Evolutionary conservation across 2,329 filamentous ascomycete genomes (phyloP).

Genomic region (Chaetothyriales sp.): DNA sequence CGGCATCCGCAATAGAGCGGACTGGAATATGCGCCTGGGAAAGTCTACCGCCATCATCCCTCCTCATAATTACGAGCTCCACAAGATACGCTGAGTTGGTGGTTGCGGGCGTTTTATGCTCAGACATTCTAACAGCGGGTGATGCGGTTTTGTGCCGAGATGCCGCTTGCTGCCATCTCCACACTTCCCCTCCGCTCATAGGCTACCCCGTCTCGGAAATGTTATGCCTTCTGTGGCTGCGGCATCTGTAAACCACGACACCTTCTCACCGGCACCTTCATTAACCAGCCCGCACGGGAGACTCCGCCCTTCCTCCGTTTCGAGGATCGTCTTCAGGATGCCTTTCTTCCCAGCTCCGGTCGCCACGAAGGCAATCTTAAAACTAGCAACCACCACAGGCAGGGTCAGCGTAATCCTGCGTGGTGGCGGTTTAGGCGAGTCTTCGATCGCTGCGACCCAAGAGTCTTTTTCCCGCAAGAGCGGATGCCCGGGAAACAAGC

Average conservation of each 20-base stretch:
- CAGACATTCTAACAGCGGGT: too few relatives aligned
- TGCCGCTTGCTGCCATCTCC: background rate
- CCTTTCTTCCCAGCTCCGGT: conserved; percentile 83
- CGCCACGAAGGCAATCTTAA: conserved; percentile 80
- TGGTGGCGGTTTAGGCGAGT: conserved; percentile 88
- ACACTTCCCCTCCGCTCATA: conserved; percentile 26
- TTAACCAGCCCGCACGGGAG: conserved; percentile 85
- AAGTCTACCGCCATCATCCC: too few relatives aligned
- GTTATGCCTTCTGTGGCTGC: conserved; percentile 72
- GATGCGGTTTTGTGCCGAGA: too few relatives aligned
- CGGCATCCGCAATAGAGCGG: too few relatives aligned
- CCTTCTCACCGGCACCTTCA: conserved; percentile 65
- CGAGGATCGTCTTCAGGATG: conserved; percentile 85
- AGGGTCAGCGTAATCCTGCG: conserved; percentile 84
- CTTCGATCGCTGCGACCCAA: conserved; percentile 83
- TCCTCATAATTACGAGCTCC: too few relatives aligned
- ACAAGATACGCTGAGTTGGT: too few relatives aligned
- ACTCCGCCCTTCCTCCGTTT: conserved; percentile 54
- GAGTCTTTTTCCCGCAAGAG: conserved; percentile 74
- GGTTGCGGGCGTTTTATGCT: too few relatives aligned
- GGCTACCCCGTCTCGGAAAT: conserved; percentile 61
- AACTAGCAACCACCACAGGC: conserved; percentile 75
- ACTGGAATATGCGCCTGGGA: too few relatives aligned
- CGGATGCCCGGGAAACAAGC: conserved; percentile 79
- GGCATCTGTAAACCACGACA: conserved; percentile 89